Base-by-base conservation (phyloP, 768 basidiomycete species). In the Steccherinum ochraceum region DNA sequence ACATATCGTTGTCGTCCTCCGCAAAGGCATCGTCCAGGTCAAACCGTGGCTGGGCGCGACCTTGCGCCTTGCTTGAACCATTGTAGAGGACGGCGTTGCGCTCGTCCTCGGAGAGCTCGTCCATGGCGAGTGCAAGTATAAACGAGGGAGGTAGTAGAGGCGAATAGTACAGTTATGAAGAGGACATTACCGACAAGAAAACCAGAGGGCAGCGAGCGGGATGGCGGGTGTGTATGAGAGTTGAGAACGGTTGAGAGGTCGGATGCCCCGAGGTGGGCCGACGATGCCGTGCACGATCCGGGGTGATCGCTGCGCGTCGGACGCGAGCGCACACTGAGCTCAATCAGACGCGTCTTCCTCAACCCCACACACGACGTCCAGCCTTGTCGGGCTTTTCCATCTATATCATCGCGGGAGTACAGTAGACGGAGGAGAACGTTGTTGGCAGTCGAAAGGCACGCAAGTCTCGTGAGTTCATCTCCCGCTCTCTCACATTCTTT, bases 1-100 rank as follows among this genome's bases (percentile, higher is more conserved):
- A 61, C 5, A 69, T 56, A 51, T 77, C 75, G 39, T 71, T 67
- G 52, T 80, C 80, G 7, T 81, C 80, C 45, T 81, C 81, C 1
- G 75, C 74, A 65, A 89, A 89, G 12, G 84, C 82, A 62, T 89
- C 88, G 67, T 89, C 86, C 30, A 59, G 49, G 43, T 27, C 49
- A 26, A 56, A 49, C 24, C 43, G 41, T 21, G 51, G 52, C 13
- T 16, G 10, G 13, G 51, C 35, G 18, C 43, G 23, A 19, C n/a
- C n/a, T 11, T n/a, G 41, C 16, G 41, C 41, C n/a, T n/a, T n/a
- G 41, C n/a, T 43, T 43, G 41, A 7, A 23, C 41, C 41, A 10
- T 43, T n/a, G 18, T 18, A 18, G 18, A 18, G 21, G n/a, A 43
- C 41, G 41, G 19, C 21, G 41, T 43, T 43, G 10, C 42, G 51